These are phyloP conservation scores for Mycena maculata DNA, from an alignment of 768 basidiomycete genomes.

Conservation along the genomic window DNA sequence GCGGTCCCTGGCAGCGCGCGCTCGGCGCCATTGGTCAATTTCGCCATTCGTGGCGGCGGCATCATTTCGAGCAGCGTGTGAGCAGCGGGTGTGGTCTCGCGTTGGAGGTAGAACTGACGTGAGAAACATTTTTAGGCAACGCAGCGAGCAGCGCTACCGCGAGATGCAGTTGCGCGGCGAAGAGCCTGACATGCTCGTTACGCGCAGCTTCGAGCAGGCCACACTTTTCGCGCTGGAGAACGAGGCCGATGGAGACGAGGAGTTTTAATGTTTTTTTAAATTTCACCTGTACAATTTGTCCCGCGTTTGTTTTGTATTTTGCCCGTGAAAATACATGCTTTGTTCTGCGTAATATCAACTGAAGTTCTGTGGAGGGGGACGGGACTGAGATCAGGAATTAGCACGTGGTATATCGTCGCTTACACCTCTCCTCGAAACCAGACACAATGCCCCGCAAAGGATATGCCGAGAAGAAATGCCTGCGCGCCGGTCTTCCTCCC, in stretches of 20 bases:
- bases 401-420: not conserved
- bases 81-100: not conserved
- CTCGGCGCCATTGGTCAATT: not conserved
- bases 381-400: too few relatives aligned
- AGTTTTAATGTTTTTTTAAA: too few relatives aligned
- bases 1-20: not conserved
- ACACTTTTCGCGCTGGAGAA: constrained; percentile 2
- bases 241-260: not conserved
- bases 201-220: not conserved
- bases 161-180: constrained; percentile 4
- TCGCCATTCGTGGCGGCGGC: not conserved
- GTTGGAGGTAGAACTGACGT: not conserved
- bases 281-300: too few relatives aligned
- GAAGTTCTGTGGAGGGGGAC: too few relatives aligned
- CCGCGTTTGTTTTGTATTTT: too few relatives aligned
- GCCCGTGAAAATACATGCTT: too few relatives aligned
- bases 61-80: not conserved
- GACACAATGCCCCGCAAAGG: not conserved
- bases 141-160: not conserved
- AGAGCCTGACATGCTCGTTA: constrained; percentile 13
- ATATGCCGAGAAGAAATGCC: not conserved
- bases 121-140: not conserved
- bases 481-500: not conserved
- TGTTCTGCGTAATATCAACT: not conserved
- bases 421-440: not conserved